phyloP scores from a whole-genome alignment of 768 basidiomycete genomes.

The Strobilomyces dryophilus region DNA sequence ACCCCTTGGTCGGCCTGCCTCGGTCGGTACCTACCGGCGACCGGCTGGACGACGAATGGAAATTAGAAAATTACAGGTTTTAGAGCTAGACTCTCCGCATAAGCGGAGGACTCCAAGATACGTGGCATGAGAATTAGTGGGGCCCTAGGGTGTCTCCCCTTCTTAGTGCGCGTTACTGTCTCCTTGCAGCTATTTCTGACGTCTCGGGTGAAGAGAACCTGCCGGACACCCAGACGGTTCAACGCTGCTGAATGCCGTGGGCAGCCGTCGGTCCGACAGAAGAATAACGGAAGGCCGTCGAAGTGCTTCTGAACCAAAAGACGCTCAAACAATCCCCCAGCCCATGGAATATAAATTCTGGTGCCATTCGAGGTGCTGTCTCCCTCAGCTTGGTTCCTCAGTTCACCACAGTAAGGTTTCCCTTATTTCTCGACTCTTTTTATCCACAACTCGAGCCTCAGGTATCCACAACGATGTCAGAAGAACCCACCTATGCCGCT shows the following conservation, averaged over 20 bases:
- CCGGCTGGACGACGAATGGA: background rate
- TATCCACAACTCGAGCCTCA: background rate
- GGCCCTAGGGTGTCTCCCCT: background rate
- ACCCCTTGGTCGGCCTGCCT: background rate
- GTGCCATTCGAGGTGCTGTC: background rate
- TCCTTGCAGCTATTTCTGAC: background rate
- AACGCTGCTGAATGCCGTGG: background rate
- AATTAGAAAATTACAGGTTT: background rate
- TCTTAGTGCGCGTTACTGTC: too few relatives aligned
- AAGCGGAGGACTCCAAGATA: background rate
- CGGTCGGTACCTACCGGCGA: background rate
- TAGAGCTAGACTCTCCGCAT: background rate
- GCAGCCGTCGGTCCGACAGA: background rate
- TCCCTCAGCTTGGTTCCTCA: background rate
- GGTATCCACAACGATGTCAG: background rate
- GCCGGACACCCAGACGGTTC: background rate
- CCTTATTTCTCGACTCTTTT: background rate
- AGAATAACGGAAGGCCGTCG: background rate
- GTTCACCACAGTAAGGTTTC: background rate
- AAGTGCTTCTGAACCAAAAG: background rate
- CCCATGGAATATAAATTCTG: background rate
- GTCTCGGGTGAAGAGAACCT: background rate
- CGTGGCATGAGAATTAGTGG: background rate
- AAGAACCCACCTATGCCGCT: background rate
- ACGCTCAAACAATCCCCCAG: background rate